Percentiles rank a stretch among this genome's conserved stretches.
These are phyloP conservation scores for Nidularia sp. DNA, from an alignment of 768 basidiomycete genomes.

Conservation along the genomic window DNA sequence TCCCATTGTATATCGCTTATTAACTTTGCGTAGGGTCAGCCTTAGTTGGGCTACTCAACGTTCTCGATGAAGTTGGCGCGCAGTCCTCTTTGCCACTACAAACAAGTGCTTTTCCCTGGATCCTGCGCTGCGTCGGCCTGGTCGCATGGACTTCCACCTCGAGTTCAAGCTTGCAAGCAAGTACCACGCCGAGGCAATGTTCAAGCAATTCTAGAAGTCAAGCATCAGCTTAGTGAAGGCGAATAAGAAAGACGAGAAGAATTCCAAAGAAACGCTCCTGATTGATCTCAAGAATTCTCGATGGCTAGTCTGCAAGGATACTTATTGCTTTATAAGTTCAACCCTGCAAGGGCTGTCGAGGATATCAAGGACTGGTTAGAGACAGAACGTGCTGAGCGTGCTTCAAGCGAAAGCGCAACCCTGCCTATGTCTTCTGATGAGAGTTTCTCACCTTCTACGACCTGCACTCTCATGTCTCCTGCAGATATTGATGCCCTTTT, in stretches of 20 bases:
- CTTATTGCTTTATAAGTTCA: constrained; percentile 66
- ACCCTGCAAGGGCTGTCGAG: constrained; percentile 52
- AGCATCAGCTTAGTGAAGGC: constrained; percentile 36
- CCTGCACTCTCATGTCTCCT: no score
- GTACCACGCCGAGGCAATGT: constrained; percentile 64
- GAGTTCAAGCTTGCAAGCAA: constrained; percentile 73
- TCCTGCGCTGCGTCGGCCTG: constrained; percentile 70
- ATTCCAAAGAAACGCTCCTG: no score
- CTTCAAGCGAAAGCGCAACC: no score
- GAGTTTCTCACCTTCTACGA: no score
- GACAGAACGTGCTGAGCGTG: constrained; percentile 31
- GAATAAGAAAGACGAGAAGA: constrained; percentile 8
- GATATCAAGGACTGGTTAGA: constrained; percentile 45
- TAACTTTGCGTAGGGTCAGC: constrained; percentile 41
- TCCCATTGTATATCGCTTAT: not conserved
- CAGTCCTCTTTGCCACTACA: constrained; percentile 63
- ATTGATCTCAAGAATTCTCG: no score
- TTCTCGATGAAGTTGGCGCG: constrained; percentile 64
- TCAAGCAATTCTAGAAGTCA: constrained; percentile 70
- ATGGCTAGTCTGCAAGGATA: constrained; percentile 55
- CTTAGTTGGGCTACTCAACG: constrained; percentile 66
- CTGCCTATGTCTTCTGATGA: no score
- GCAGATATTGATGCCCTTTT: no score
- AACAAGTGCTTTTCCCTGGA: constrained; percentile 71
- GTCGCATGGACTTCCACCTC: constrained; percentile 77